phyloP scores from a whole-genome alignment of 1,139 yeast genomes.

The Scheffersomyces insectosa region DNA sequence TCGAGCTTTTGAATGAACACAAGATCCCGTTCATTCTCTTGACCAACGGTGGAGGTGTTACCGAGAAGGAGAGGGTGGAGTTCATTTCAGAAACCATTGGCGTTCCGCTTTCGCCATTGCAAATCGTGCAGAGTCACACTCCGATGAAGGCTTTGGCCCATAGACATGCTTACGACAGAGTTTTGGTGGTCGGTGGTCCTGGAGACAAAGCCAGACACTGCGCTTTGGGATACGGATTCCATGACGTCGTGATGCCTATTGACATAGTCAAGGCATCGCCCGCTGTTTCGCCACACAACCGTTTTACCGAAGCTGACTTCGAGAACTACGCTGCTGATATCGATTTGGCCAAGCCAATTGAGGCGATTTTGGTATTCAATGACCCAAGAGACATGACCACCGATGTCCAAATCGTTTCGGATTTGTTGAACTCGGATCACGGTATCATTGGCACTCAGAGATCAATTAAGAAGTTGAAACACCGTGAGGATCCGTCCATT shows the following conservation, averaged over 20 bases:
- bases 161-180: slow-evolving; percentile 49
- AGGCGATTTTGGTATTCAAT: slow-evolving; percentile 82
- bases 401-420: slow-evolving; percentile 77
- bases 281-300: slow-evolving; percentile 73
- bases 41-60: slow-evolving; percentile 92
- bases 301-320: slow-evolving; percentile 50
- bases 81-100: slow-evolving; percentile 55
- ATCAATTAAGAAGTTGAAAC: slow-evolving; percentile 9
- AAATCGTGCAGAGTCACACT: slow-evolving; percentile 87
- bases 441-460: slow-evolving; percentile 71
- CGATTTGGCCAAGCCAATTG: slow-evolving; percentile 50
- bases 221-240: slow-evolving; percentile 78
- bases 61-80: slow-evolving; percentile 62
- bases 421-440: slow-evolving; percentile 61
- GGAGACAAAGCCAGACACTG: slow-evolving; percentile 68
- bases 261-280: slow-evolving; percentile 65
- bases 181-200: slow-evolving; percentile 83
- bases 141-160: slow-evolving; percentile 70
- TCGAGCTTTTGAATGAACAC: slow-evolving; percentile 52
- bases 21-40: slow-evolving; percentile 79
- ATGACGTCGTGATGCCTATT: slow-evolving; percentile 72
- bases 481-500: slow-evolving; percentile 51
- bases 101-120: slow-evolving; percentile 55
- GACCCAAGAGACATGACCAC: slow-evolving; percentile 92
- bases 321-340: slow-evolving; percentile 41